Percentiles rank a stretch among this genome's conserved stretches.
These are phyloP conservation scores for Erodium chrysanthum DNA, from an alignment of 441 rosid species.

Conservation along the genomic window DNA sequence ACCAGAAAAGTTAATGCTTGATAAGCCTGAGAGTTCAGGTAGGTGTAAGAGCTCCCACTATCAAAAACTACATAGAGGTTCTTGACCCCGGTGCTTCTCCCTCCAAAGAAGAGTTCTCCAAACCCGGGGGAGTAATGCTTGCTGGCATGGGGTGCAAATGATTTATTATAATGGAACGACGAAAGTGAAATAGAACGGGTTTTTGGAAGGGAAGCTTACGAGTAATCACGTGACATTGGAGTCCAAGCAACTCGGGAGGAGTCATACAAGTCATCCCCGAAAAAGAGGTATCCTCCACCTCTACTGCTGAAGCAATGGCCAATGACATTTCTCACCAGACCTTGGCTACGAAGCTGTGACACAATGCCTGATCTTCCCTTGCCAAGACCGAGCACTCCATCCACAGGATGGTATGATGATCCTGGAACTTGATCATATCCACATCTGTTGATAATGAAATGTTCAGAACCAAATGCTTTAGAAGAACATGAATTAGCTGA, in stretches of 20 bases:
- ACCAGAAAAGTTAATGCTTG: constrained; percentile 40
- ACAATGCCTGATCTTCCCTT: constrained; percentile 65
- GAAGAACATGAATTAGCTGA: neutral
- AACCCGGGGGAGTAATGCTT: constrained; percentile 62
- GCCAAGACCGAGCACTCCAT: constrained; percentile 93
- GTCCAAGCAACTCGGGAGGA: constrained; percentile 57
- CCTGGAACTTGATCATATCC: constrained; percentile 81
- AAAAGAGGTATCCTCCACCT: constrained; percentile 86
- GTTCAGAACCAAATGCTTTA: neutral
- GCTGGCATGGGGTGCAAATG: constrained; percentile 26
- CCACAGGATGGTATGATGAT: constrained; percentile 54
- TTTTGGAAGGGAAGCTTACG: constrained; percentile 30
- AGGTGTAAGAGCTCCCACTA: constrained; percentile 81
- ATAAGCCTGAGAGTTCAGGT: constrained; percentile 47
- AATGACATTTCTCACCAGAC: constrained; percentile 52
- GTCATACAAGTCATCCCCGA: constrained; percentile 69
- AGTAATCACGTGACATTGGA: constrained; percentile 47
- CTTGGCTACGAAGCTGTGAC: constrained; percentile 66
- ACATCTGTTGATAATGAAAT: constrained; percentile 37
- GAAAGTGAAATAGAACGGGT: constrained; percentile 1
- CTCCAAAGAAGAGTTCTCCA: constrained; percentile 49
- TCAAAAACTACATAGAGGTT: constrained; percentile 43
- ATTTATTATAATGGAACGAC: too few species aligned
- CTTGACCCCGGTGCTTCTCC: constrained; percentile 43
- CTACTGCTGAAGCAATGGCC: constrained; percentile 79